These are phyloP conservation scores for Cordyceps cateniannulata DNA, from an alignment of 2,329 filamentous ascomycete genomes.

Conservation along the genomic window DNA sequence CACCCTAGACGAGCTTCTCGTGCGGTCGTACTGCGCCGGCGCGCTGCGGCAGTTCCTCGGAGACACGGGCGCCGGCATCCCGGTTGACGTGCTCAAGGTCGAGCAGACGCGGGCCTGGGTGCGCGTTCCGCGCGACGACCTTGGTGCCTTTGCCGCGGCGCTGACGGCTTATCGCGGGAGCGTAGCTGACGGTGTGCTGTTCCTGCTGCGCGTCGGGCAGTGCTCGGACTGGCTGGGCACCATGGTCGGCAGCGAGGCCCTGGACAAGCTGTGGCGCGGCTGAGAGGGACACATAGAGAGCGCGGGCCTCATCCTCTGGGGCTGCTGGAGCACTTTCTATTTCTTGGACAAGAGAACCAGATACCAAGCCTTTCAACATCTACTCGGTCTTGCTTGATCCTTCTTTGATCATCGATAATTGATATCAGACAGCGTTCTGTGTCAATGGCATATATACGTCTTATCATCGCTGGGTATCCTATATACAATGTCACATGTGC, in stretches of 20 bases:
- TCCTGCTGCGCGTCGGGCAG: constrained; percentile 47
- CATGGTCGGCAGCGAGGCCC: constrained; percentile 42
- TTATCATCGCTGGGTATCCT: constrained; percentile 7
- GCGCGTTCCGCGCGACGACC: constrained; percentile 55
- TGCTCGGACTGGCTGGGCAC: constrained; percentile 60
- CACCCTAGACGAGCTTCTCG: constrained; percentile 54
- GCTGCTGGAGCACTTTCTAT: neutral
- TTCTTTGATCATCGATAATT: neutral
- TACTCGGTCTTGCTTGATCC: neutral
- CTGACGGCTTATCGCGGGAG: constrained; percentile 58
- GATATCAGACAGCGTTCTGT: neutral
- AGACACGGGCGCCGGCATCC: constrained; percentile 57
- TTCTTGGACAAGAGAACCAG: neutral
- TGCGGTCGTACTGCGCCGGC: constrained; percentile 54
- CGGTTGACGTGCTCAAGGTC: constrained; percentile 64
- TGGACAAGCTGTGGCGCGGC: constrained; percentile 38
- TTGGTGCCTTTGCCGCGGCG: constrained; percentile 54
- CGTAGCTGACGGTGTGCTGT: constrained; percentile 32
- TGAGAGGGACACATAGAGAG: constrained; percentile 1
- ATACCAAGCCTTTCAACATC: neutral
- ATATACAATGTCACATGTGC: constrained; percentile 1
- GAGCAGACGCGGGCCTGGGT: constrained; percentile 54
- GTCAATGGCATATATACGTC: constrained; percentile 2
- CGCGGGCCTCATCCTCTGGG: neutral
- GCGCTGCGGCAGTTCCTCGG: constrained; percentile 66